Conservation (phyloP, 139 green algal species). For the Tetraselmis striata region DNA sequence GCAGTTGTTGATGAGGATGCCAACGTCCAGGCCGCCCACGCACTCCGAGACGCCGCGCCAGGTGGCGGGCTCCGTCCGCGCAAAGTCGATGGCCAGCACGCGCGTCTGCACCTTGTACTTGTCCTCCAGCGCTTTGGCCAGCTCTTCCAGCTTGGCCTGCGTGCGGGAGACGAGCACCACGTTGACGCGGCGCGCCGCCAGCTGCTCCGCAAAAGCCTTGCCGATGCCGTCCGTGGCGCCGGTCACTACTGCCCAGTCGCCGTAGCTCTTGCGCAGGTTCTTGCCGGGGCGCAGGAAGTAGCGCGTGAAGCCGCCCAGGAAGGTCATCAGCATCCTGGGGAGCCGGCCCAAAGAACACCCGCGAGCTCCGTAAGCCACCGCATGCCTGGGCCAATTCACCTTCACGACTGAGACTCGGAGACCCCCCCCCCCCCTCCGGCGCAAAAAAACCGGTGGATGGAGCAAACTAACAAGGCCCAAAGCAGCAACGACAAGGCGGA, state of each 20-base stretch:
- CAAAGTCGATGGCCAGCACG: conserved; percentile 38
- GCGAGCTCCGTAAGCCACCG: too few species aligned
- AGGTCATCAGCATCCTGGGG: neutral
- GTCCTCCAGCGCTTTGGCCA: conserved; percentile 30
- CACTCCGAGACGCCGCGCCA: conserved; percentile 14
- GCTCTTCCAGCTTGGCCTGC: conserved; percentile 48
- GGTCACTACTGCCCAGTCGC: conserved; percentile 69
- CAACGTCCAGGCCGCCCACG: conserved; percentile 51
- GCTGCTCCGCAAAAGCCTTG: conserved; percentile 45
- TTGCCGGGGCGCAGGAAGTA: conserved; percentile 47
- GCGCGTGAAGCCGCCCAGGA: neutral
- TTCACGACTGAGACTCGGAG: neutral
- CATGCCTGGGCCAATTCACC: too few species aligned
- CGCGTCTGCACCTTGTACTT: conserved; percentile 48
- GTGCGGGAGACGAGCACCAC: conserved; percentile 69
- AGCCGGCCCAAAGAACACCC: too few species aligned
- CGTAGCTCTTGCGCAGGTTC: conserved; percentile 43
- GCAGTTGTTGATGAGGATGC: conserved; percentile 81
- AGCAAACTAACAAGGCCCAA: too few species aligned
- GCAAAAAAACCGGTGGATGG: neutral
- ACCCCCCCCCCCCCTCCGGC: neutral
- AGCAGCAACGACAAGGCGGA: too few species aligned
- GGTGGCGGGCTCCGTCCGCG: conserved; percentile 11
- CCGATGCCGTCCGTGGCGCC: conserved; percentile 79
- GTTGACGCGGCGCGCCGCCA: conserved; percentile 53